Evolutionary conservation across 2,329 filamentous ascomycete species (phyloP).

Genomic region (Nectriaceae sp.): DNA sequence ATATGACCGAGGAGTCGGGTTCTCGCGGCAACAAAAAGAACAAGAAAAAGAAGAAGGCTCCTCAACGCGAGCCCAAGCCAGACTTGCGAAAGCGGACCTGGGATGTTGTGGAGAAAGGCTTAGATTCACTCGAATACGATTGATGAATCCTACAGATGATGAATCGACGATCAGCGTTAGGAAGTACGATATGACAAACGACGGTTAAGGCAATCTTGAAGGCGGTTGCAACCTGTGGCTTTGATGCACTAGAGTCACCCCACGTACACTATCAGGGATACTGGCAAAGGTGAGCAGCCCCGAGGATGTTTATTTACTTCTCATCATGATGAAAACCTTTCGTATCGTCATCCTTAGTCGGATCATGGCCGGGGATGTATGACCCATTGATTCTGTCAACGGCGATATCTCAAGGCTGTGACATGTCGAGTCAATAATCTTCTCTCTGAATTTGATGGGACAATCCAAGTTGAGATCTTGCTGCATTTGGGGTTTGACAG

Average conservation of each 20-base stretch:
- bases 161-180: too few species aligned
- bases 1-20: constrained; percentile 12
- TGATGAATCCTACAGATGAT: too few species aligned
- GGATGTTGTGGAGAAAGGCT: constrained; percentile 64
- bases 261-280: background rate
- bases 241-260: too few species aligned
- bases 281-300: too few species aligned
- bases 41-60: constrained; percentile 38
- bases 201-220: too few species aligned
- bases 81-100: constrained; percentile 68
- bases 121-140: constrained; percentile 63
- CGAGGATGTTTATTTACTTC: too few species aligned
- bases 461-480: too few species aligned
- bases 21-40: constrained; percentile 27
- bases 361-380: constrained; percentile 47
- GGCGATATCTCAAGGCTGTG: constrained; percentile 25
- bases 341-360: constrained; percentile 97
- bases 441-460: constrained; percentile 51
- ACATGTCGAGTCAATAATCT: constrained; percentile 56
- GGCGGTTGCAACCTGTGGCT: too few species aligned
- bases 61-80: constrained; percentile 52
- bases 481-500: too few species aligned
- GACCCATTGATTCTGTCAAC: constrained; percentile 30
- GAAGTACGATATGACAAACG: background rate
- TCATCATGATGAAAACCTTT: constrained; percentile 76